phyloP scores from a whole-genome alignment of 257 asterid species.

The Solanum ossicruentum region DNA sequence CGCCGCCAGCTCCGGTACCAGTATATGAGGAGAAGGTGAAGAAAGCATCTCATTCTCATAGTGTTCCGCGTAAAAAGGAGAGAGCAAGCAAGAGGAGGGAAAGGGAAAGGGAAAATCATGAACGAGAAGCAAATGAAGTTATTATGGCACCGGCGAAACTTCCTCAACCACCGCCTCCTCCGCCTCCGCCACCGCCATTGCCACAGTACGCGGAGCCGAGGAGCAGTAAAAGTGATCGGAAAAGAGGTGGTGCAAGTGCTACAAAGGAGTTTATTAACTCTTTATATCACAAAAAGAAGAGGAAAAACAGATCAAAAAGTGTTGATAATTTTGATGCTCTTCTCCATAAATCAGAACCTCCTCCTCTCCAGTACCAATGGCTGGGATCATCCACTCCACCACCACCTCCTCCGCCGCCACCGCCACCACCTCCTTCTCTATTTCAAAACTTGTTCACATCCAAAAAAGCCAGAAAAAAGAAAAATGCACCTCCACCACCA shows the following conservation, averaged over 20 bases:
- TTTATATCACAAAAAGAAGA: constrained; percentile 63
- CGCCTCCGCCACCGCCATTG: constrained; percentile 19
- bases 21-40: constrained; percentile 12
- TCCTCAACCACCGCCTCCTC: constrained; percentile 23
- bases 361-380: constrained; percentile 22
- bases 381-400: constrained; percentile 32
- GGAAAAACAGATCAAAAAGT: constrained; percentile 58
- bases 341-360: constrained; percentile 34
- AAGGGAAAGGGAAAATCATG: constrained; percentile 5
- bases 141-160: constrained; percentile 8
- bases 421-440: constrained; percentile 36
- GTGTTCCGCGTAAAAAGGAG: constrained; percentile 22
- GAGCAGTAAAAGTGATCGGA: constrained; percentile 31
- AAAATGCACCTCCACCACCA: constrained; percentile 27
- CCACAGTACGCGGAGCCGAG: constrained; percentile 14
- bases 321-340: constrained; percentile 57
- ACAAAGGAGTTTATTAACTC: constrained; percentile 71
- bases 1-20: constrained; percentile 6
- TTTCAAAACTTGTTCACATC: constrained; percentile 45
- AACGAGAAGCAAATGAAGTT: constrained; percentile 11
- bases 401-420: constrained; percentile 38
- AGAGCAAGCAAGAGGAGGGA: constrained; percentile 21
- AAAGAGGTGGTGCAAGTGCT: constrained; percentile 47
- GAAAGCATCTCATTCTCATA: constrained; percentile 17
- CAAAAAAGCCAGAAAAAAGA: constrained; percentile 47